Conservation (phyloP, 805 yeast genomes). For the Schwanniomyces yamadae region DNA sequence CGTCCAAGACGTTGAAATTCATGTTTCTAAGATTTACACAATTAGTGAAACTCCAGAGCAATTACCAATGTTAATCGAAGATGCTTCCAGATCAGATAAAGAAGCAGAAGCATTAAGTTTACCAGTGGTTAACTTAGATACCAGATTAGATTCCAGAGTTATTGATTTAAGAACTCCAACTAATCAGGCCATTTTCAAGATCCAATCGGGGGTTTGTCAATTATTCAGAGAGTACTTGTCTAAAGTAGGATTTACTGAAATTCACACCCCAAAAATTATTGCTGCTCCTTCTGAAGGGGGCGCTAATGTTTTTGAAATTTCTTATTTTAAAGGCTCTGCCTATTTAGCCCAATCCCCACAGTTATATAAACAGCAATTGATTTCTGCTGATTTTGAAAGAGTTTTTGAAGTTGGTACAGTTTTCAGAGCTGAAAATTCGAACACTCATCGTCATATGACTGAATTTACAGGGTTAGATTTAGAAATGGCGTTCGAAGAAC, state of each 20-base stretch:
- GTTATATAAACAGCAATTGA: conserved; percentile 94
- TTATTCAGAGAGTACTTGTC: conserved; percentile 86
- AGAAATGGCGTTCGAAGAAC: conserved; percentile 98
- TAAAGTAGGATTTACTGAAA: conserved; percentile 72
- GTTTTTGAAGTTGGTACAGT: conserved; percentile 98
- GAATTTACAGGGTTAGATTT: conserved; percentile 96
- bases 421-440: conserved; percentile 98
- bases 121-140: conserved; percentile 94
- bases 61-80: conserved; percentile 93
- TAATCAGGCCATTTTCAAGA: conserved; percentile 94
- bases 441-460: conserved; percentile 99
- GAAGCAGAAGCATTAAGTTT: conserved; percentile 89
- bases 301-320: conserved; percentile 89
- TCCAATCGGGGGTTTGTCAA: conserved; percentile 84
- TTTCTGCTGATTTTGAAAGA: conserved; percentile 95
- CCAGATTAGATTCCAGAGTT: conserved; percentile 91
- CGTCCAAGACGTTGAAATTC: conserved; percentile 85
- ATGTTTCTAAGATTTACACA: conserved; percentile 67
- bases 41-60: conserved; percentile 88
- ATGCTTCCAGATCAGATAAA: conserved; percentile 91
- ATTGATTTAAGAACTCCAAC: conserved; percentile 96
- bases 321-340: conserved; percentile 90
- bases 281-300: conserved; percentile 99
- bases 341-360: conserved; percentile 98
- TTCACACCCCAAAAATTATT: conserved; percentile 93